A percentile compares a stretch with the other conserved stretches of the same genome.
phyloP scores from a whole-genome alignment of 345 rosid species.

The Luvunga scandens region DNA sequence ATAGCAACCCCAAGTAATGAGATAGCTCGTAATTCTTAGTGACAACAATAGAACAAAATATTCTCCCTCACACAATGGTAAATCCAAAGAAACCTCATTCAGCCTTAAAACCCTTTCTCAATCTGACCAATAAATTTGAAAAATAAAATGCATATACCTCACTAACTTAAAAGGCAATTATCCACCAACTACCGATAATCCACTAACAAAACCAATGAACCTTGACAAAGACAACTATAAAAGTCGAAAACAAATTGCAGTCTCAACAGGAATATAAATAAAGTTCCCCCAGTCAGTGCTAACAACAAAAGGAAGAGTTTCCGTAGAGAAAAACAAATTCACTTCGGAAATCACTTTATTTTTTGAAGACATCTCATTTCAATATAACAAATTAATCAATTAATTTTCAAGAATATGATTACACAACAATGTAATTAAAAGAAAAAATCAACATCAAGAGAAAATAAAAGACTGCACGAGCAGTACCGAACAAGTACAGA shows the following conservation, averaged over 20 bases:
- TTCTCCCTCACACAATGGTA: background rate
- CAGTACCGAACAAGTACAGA: background rate
- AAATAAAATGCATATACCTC: background rate
- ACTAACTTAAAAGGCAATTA: background rate
- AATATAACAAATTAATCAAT: background rate
- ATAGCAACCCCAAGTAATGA: background rate
- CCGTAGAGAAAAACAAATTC: background rate
- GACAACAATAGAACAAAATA: background rate
- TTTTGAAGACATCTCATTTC: background rate
- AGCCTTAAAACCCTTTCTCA: background rate
- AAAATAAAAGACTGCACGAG: background rate
- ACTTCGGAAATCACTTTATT: background rate
- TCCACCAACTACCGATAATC: background rate
- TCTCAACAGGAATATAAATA: background rate
- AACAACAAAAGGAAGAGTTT: background rate
- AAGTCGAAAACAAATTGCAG: background rate
- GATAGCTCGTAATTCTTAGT: background rate
- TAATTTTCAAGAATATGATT: background rate
- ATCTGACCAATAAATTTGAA: background rate
- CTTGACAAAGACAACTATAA: background rate
- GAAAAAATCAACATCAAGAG: no score
- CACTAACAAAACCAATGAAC: background rate
- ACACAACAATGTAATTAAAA: background rate
- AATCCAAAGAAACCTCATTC: background rate
- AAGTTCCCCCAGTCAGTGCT: background rate